These are phyloP conservation scores for Solanum peruvianum DNA, from an alignment of 257 asterid genomes.

Conservation along the genomic window DNA sequence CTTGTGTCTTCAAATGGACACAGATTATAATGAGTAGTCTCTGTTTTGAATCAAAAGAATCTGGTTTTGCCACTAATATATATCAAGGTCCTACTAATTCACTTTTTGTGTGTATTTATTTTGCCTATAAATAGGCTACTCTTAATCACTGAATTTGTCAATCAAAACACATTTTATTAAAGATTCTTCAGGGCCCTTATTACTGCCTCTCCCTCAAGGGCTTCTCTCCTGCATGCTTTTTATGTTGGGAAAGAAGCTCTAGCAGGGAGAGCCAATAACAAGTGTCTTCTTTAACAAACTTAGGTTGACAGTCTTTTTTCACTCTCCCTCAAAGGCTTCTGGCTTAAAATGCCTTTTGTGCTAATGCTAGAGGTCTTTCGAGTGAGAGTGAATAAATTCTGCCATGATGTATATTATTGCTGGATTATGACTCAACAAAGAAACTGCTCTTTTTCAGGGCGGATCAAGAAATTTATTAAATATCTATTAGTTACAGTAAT, in stretches of 20 bases:
- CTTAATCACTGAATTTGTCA: not conserved
- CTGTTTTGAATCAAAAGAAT: conserved; percentile 25
- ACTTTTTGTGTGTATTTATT: not conserved
- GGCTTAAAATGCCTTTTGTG: conserved; percentile 4
- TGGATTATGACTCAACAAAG: not conserved
- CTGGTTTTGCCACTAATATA: conserved; percentile 25
- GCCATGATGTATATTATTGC: conserved; percentile 7
- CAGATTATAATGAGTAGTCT: not conserved
- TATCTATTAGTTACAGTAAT: not conserved
- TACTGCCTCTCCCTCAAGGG: conserved; percentile 71
- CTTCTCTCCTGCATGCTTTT: conserved; percentile 27
- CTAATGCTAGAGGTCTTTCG: conserved; percentile 12
- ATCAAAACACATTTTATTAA: not conserved
- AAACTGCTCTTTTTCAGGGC: not conserved
- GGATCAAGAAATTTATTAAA: not conserved
- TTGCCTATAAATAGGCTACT: conserved; percentile 30
- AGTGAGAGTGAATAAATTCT: conserved; percentile 23
- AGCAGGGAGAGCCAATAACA: conserved; percentile 33
- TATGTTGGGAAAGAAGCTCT: conserved; percentile 26
- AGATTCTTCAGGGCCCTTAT: conserved; percentile 21
- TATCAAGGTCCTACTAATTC: conserved; percentile 23
- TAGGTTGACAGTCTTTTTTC: conserved; percentile 27
- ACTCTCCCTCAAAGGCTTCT: conserved; percentile 59
- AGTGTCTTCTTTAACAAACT: conserved; percentile 10
- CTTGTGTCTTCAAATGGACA: not conserved